Conservation (phyloP, 176 grass and related monocot species). For the Musa schizocarpa region DNA sequence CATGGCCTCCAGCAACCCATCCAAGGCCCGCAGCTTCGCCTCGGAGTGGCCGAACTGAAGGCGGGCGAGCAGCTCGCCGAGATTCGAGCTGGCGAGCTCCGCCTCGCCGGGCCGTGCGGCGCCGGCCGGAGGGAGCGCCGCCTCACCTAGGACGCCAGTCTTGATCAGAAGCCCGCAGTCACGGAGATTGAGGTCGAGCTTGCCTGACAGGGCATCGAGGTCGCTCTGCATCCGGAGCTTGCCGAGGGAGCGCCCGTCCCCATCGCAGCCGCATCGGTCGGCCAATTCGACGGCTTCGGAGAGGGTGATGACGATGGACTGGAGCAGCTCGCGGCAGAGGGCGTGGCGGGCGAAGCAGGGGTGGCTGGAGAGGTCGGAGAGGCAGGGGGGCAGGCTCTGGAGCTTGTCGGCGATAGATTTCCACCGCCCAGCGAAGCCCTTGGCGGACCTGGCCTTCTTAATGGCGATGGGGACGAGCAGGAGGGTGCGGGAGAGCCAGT, state of each 20-base stretch:
- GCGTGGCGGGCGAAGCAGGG: constrained; percentile 20
- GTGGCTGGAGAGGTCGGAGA: constrained; percentile 14
- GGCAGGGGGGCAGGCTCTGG: constrained; percentile 7
- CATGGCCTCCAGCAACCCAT: constrained; percentile 61
- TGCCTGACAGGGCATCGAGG: constrained; percentile 72
- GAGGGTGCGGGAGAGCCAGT: constrained; percentile 4
- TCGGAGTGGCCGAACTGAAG: constrained; percentile 90
- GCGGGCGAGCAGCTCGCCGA: constrained; percentile 72
- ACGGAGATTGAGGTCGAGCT: constrained; percentile 80
- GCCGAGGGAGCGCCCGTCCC: background rate
- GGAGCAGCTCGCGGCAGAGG: constrained; percentile 15
- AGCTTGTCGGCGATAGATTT: constrained; percentile 12
- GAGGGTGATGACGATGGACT: constrained; percentile 10
- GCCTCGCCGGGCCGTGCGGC: background rate
- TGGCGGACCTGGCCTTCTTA: background rate
- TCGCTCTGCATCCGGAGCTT: constrained; percentile 57
- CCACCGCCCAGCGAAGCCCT: constrained; percentile 16
- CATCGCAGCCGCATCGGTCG: background rate
- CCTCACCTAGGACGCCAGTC: constrained; percentile 71
- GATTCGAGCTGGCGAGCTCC: constrained; percentile 1
- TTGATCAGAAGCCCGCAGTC: constrained; percentile 86
- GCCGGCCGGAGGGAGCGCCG: constrained; percentile 20
- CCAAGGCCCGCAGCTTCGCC: constrained; percentile 69
- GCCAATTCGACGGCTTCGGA: constrained; percentile 10
- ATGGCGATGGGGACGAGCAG: background rate